A percentile compares a stretch with the other conserved stretches of the same genome.
Conservation (phyloP, 2,329 filamentous ascomycete genomes). For the Talaromyces islandicus region DNA sequence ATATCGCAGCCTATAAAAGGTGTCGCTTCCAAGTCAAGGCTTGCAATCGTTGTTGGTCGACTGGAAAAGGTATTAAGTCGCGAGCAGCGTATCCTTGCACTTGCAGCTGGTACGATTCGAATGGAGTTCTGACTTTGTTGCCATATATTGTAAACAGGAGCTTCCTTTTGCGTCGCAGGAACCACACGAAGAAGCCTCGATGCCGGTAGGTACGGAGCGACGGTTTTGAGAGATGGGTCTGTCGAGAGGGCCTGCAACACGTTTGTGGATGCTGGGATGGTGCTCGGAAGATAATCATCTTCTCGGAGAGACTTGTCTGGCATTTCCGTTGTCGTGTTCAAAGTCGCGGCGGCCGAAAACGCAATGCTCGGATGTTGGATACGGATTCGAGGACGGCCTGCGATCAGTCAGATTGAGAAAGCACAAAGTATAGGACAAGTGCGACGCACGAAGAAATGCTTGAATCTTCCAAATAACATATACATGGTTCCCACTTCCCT, state of each 20-base stretch:
- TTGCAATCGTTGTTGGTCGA: conserved; percentile 45
- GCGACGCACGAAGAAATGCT: conserved; percentile 33
- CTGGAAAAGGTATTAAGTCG: conserved; percentile 39
- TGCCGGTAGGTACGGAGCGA: conserved; percentile 51
- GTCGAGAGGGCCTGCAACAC: conserved; percentile 51
- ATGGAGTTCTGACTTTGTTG: conserved; percentile 49
- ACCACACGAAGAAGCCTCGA: conserved; percentile 52
- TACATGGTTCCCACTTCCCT: conserved; percentile 32
- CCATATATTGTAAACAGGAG: conserved; percentile 48
- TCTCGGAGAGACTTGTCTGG: conserved; percentile 31
- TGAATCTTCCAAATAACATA: conserved; percentile 42
- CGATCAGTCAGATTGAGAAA: neutral
- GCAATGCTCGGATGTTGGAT: conserved; percentile 52
- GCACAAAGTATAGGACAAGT: neutral
- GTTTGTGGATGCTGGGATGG: conserved; percentile 52
- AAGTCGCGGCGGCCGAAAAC: conserved; percentile 45
- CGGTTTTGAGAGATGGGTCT: conserved; percentile 42
- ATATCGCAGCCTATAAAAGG: conserved; percentile 47
- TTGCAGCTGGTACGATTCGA: conserved; percentile 50
- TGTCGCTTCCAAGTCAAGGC: conserved; percentile 52
- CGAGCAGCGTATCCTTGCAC: conserved; percentile 52
- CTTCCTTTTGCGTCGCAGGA: conserved; percentile 44
- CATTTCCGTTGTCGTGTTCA: conserved; percentile 36
- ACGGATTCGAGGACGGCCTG: conserved; percentile 43
- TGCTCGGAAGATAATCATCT: conserved; percentile 49